phyloP scores from a whole-genome alignment of 805 yeast genomes.

The Pichia occidentalis region DNA sequence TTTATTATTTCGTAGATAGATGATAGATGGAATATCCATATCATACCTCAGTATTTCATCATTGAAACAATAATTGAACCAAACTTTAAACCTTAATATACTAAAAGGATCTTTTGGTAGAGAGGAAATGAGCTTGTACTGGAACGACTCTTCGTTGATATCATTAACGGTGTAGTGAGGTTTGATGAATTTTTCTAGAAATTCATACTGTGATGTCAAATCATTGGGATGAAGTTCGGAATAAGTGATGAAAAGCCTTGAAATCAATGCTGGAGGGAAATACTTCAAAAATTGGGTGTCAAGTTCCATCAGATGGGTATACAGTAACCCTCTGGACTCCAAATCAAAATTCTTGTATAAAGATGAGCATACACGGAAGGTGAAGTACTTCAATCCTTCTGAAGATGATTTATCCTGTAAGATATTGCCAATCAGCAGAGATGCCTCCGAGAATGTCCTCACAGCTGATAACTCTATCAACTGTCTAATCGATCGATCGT shows the following conservation, averaged over 20 bases:
- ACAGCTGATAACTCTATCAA: constrained; percentile 5
- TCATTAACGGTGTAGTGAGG: constrained; percentile 4
- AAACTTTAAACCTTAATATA: constrained; percentile 10
- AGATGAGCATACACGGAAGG: constrained; percentile 4
- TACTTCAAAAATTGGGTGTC: constrained; percentile 1
- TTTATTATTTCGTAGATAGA: constrained; percentile 9
- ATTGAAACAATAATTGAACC: constrained; percentile 13
- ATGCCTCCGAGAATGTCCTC: not conserved
- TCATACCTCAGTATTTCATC: constrained; percentile 8
- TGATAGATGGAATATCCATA: constrained; percentile 6
- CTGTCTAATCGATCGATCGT: constrained; percentile 3
- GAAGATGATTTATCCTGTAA: constrained; percentile 1
- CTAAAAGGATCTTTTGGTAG: constrained; percentile 4
- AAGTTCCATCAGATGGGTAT: constrained; percentile 1
- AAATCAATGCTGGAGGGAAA: constrained; percentile 9
- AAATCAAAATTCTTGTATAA: constrained; percentile 7
- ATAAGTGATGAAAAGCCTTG: not conserved
- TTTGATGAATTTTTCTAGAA: constrained; percentile 6
- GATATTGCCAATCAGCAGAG: not conserved
- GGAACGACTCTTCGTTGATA: constrained; percentile 6
- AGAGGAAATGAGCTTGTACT: constrained; percentile 8
- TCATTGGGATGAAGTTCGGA: not conserved
- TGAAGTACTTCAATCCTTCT: constrained; percentile 11
- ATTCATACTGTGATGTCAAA: constrained; percentile 4
- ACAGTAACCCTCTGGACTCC: constrained; percentile 2